Evolutionary conservation across 139 green algal species (phyloP).

Genomic region (Micromonas pusilla): DNA sequence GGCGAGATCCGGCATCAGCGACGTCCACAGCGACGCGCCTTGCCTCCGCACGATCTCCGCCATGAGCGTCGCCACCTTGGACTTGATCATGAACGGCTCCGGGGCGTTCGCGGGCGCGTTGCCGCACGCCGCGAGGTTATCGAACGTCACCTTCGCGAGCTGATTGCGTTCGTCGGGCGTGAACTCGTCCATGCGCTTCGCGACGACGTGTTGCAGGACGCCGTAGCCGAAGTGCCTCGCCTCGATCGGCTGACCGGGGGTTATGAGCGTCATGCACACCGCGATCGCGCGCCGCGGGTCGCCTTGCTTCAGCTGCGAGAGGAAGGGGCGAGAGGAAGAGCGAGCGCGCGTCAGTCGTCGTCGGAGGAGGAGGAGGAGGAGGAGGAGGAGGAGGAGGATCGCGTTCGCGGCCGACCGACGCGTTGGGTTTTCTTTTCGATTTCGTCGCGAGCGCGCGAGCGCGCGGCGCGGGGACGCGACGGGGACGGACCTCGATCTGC

Average conservation of each 20-base stretch:
- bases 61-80: conserved; percentile 18
- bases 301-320: not conserved
- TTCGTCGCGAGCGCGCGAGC: too few species aligned
- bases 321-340: not conserved
- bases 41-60: conserved; percentile 7
- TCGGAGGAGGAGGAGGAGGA: too few species aligned
- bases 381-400: too few species aligned
- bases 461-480: too few species aligned
- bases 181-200: not conserved
- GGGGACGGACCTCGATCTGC: not conserved
- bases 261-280: not conserved
- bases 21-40: not conserved
- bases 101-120: not conserved
- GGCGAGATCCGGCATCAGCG: not conserved
- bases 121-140: not conserved
- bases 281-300: not conserved
- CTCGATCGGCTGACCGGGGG: not conserved
- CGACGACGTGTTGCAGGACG: conserved; percentile 11
- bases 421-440: too few species aligned
- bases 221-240: conserved; percentile 10
- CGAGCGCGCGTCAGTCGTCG: not conserved
- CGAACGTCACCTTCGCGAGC: not conserved
- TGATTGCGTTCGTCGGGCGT: not conserved
- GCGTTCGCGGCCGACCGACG: too few species aligned
- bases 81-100: conserved; percentile 9